Base-by-base conservation (phyloP, 176 grass and related monocot species). In the Phragmites australis region DNA sequence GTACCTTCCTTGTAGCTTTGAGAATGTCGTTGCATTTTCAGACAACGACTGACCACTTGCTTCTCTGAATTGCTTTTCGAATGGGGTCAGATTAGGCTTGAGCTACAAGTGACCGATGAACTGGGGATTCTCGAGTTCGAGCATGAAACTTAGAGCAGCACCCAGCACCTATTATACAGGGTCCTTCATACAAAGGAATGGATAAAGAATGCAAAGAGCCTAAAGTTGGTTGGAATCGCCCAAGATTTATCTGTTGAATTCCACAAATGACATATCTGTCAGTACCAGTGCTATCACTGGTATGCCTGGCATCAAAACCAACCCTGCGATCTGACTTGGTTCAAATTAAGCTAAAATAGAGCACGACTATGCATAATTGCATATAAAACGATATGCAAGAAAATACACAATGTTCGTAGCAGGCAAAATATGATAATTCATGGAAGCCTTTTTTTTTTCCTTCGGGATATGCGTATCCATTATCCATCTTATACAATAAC, bases 1-100 rank as follows among this genome's bases (percentile, higher is more conserved):
- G 82, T 89, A 37, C 82, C 82, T 85, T 89, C 54, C 64, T 85
- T 85, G 70, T 51, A 76, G 70, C 52, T 87, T 26, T 70, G 37
- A 23, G 62, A 62, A 62, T 63, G 44, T 30, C 8, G 12, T 40
- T 61, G 61, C 76, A 44, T 61, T 39, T 89, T 85, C 34, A 68
- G 70, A 89, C 37, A 41, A 31, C 21, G 87, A 89, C 56, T 42
- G 64, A 8, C 44, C 82, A 19, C 14, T 81, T 30, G 21, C 70
- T 84, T 84, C 79, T 43, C 48, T 9, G 48, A 12, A 26, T 21
- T 18, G 5, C 60, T 68, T 72, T n/a, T 27, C 2, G 29, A 5
- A 22, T 79, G 57, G 81, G 81, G 10, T 74, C 68, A 30, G 48
- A 13, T n/a, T 42, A 54, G 72, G 65, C 55, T 82, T 82, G 65